Evolutionary conservation across 2,329 filamentous ascomycete genomes (phyloP).

Genomic region (Bipolaris zeicola): DNA sequence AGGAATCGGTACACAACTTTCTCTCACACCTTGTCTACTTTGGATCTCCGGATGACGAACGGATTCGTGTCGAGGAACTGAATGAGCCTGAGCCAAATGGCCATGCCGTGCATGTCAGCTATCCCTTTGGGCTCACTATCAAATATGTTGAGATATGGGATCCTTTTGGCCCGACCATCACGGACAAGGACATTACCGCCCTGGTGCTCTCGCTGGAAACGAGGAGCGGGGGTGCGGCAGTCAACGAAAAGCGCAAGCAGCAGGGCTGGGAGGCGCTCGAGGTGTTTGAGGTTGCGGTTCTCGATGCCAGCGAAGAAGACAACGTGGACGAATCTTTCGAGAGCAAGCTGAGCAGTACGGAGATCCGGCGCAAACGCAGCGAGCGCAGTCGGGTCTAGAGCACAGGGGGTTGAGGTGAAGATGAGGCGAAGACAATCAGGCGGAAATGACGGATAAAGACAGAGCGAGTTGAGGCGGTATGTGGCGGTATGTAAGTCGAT

Average conservation of each 20-base stretch:
- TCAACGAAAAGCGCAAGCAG: conserved; percentile 80
- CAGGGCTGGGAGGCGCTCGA: conserved; percentile 77
- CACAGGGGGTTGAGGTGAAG: conserved; percentile 28
- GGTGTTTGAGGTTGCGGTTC: conserved; percentile 86
- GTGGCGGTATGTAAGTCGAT: conserved; percentile 12
- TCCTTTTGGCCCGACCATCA: conserved; percentile 87
- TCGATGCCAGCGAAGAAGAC: conserved; percentile 68
- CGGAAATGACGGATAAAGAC: conserved; percentile 6
- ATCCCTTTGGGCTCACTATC: conserved; percentile 69
- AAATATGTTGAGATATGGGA: conserved; percentile 87
- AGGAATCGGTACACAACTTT: conserved; percentile 72
- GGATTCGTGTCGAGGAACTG: conserved; percentile 52
- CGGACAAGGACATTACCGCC: conserved; percentile 75
- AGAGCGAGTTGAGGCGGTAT: conserved; percentile 17
- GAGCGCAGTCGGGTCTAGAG: conserved; percentile 32
- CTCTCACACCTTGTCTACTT: conserved; percentile 66
- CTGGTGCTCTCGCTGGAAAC: conserved; percentile 91
- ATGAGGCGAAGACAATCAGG: background rate
- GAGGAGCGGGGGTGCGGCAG: conserved; percentile 76
- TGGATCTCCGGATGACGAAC: conserved; percentile 56
- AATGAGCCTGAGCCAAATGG: conserved; percentile 56
- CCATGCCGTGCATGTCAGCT: conserved; percentile 60
- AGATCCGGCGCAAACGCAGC: conserved; percentile 63
- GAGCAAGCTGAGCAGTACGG: conserved; percentile 89
- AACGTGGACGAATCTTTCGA: conserved; percentile 66